Conservation (phyloP, 257 asterid species). For the Nicotiana paniculata region DNA sequence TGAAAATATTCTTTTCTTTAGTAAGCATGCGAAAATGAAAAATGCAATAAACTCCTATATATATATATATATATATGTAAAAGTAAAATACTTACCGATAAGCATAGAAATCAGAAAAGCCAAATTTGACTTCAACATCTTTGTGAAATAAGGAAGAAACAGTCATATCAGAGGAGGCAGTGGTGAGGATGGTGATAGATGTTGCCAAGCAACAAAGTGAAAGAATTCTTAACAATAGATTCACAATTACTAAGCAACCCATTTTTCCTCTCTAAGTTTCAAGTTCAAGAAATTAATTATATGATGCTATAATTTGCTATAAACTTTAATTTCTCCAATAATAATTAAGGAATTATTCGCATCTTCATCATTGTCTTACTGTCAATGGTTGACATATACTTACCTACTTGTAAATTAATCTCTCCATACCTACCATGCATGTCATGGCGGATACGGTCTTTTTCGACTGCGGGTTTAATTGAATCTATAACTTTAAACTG, state of each 20-base stretch:
- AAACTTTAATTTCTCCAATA: not conserved
- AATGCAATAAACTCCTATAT: too few relatives aligned
- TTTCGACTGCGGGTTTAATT: too few relatives aligned
- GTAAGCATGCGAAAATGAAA: too few relatives aligned
- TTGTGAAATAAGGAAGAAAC: not conserved
- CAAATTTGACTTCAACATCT: constrained; percentile 2
- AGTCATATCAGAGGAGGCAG: not conserved
- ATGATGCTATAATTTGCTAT: not conserved
- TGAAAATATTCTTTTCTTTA: too few relatives aligned
- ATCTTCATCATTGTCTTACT: not conserved
- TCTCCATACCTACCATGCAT: not conserved
- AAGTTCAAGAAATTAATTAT: not conserved
- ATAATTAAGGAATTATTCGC: not conserved
- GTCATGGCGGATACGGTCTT: too few relatives aligned
- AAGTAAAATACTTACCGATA: constrained; percentile 1
- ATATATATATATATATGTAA: too few relatives aligned
- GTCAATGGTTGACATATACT: not conserved
- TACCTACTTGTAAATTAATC: not conserved
- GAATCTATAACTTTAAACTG: too few relatives aligned
- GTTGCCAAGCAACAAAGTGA: constrained; percentile 1
- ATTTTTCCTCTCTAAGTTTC: not conserved
- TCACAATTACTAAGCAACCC: not conserved
- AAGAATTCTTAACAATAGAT: not conserved
- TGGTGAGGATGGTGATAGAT: not conserved
- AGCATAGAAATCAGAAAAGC: constrained; percentile 4